Conservation (phyloP, 495 filamentous ascomycete species). For the Podospora pseudoanserina region DNA sequence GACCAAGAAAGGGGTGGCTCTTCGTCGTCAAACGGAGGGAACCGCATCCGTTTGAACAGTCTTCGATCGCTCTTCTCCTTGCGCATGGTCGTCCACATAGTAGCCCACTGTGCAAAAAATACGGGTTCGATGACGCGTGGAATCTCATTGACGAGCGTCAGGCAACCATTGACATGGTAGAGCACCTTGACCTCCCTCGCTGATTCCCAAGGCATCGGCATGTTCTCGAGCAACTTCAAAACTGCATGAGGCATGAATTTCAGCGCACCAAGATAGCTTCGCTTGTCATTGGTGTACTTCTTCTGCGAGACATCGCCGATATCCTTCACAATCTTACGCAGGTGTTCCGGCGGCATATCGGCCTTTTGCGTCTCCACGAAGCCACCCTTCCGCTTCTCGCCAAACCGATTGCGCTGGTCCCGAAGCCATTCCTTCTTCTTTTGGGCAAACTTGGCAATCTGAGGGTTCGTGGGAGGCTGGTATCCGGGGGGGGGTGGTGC, state of each 20-base stretch:
- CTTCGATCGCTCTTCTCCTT: conserved; percentile 94
- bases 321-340: conserved; percentile 97
- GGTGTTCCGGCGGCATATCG: conserved; percentile 97
- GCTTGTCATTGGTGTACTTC: conserved; percentile 98
- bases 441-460: conserved; percentile 89
- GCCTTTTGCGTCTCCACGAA: conserved; percentile 98
- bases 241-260: conserved; percentile 99
- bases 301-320: conserved; percentile 99
- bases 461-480: conserved; percentile 76
- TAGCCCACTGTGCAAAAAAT: conserved; percentile 98
- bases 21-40: conserved; percentile 98
- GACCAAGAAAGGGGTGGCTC: conserved; percentile 97
- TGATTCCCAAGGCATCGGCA: conserved; percentile 99
- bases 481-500: conserved; percentile 89
- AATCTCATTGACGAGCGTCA: conserved; percentile 96
- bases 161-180: conserved; percentile 96
- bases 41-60: conserved; percentile 98
- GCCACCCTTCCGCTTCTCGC: conserved; percentile 93
- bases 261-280: conserved; percentile 92
- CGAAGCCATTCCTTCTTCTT: conserved; percentile 99
- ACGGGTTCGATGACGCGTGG: conserved; percentile 97
- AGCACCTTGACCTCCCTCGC: conserved; percentile 93
- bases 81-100: conserved; percentile 99
- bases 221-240: conserved; percentile 96
- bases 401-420: conserved; percentile 85